Conservation (phyloP, 306 rosid genomes). For the Fragaria iinumae region DNA sequence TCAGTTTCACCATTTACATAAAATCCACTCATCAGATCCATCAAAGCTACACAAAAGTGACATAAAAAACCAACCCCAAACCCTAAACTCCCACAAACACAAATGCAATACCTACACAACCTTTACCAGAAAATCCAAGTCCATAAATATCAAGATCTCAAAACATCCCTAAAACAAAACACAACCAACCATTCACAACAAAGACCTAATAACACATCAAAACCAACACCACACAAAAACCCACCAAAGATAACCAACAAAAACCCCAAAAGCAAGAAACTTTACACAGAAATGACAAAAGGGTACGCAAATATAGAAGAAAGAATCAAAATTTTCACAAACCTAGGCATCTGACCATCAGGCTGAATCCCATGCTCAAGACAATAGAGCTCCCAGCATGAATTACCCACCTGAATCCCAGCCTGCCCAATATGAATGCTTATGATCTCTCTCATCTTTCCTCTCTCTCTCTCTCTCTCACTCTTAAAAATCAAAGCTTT, state of each 20-base stretch:
- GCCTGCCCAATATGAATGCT: constrained; percentile 99
- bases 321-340: background rate
- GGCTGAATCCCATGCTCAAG: constrained; percentile 96
- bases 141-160: constrained; percentile 8
- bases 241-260: background rate
- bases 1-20: background rate
- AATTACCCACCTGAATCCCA: constrained; percentile 94
- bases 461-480: background rate
- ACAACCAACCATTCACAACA: background rate
- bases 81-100: background rate
- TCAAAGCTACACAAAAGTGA: background rate
- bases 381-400: constrained; percentile 99
- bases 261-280: background rate
- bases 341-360: constrained; percentile 96
- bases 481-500: background rate
- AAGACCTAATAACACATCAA: background rate
- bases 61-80: background rate
- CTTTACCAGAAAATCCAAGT: background rate
- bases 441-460: constrained; percentile 82
- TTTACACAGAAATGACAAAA: background rate
- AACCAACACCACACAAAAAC: background rate
- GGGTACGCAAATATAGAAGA: background rate
- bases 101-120: background rate
- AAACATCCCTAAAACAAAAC: background rate
- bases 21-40: background rate